Conservation (phyloP, 1,284 basidiomycete species). For the Golubevia pallescens region DNA sequence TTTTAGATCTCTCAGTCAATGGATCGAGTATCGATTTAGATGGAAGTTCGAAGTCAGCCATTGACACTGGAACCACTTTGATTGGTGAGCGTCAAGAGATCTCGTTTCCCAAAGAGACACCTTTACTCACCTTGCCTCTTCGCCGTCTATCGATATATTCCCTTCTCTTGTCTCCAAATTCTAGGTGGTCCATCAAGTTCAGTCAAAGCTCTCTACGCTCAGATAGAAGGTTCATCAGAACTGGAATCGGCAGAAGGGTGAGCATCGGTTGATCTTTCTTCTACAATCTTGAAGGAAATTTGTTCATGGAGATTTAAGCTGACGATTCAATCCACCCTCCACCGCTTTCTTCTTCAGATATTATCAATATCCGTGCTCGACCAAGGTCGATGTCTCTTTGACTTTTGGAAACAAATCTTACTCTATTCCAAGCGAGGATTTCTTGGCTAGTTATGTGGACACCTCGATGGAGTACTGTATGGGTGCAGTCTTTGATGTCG, state of each 20-base stretch:
- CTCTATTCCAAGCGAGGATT: constrained; percentile 28
- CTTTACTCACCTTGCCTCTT: too few relatives aligned
- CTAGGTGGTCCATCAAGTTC: constrained; percentile 37
- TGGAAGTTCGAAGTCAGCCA: constrained; percentile 27
- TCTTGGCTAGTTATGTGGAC: constrained; percentile 18
- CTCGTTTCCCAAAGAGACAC: too few relatives aligned
- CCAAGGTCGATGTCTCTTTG: constrained; percentile 28
- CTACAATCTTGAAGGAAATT: too few relatives aligned
- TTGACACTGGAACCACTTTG: constrained; percentile 57
- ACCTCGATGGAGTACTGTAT: constrained; percentile 25
- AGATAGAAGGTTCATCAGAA: constrained; percentile 27
- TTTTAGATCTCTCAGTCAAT: constrained; percentile 26
- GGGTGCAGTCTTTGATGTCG: constrained; percentile 46
- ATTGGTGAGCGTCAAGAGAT: too few relatives aligned
- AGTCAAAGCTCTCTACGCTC: constrained; percentile 30
- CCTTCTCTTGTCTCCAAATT: too few relatives aligned
- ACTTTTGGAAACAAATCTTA: constrained; percentile 42
- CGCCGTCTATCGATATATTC: too few relatives aligned
- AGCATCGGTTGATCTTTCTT: too few relatives aligned
- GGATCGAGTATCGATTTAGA: constrained; percentile 17
- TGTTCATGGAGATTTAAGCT: too few relatives aligned
- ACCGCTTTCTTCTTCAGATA: too few relatives aligned
- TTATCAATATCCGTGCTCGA: constrained; percentile 46
- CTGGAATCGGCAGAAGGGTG: constrained; percentile 22
- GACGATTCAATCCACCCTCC: too few relatives aligned